Percentiles rank a stretch among this genome's conserved stretches.
These are phyloP conservation scores for Chalciporus sphaerocephalus DNA, from an alignment of 768 basidiomycete genomes.

Conservation along the genomic window DNA sequence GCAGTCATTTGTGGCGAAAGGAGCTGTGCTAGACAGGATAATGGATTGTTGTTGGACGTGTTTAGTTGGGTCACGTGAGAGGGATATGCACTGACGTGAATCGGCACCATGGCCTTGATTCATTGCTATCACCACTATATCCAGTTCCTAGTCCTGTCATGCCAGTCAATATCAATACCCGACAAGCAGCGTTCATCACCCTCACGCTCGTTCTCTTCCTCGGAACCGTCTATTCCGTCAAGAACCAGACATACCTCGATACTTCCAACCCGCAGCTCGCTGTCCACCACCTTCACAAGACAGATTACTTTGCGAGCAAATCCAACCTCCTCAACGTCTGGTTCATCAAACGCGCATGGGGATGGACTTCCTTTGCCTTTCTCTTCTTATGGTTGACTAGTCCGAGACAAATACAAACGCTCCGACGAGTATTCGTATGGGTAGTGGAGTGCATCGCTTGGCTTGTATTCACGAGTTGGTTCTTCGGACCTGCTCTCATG, in stretches of 20 bases:
- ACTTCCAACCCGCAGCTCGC: conserved; percentile 76
- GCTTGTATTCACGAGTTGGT: conserved; percentile 78
- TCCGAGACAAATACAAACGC: conserved; percentile 41
- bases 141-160: conserved; percentile 4
- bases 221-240: conserved; percentile 65
- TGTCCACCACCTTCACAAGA: conserved; percentile 54
- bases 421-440: conserved; percentile 50
- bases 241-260: conserved; percentile 70
- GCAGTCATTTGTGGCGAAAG: neutral
- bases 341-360: conserved; percentile 92
- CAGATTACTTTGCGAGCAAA: conserved; percentile 78
- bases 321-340: conserved; percentile 74
- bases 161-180: conserved; percentile 18
- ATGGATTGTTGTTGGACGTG: neutral
- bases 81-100: neutral
- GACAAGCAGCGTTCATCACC: conserved; percentile 35
- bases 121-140: neutral
- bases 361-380: conserved; percentile 76
- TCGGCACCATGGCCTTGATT: neutral
- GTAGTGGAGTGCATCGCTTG: conserved; percentile 58
- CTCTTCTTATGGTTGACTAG: conserved; percentile 55
- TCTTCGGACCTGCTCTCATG: conserved; percentile 78
- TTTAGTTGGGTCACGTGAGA: neutral
- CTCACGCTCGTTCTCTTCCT: conserved; percentile 47
- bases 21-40: neutral